Evolutionary conservation across 2,329 filamentous ascomycete genomes (phyloP).

Genomic region (Atkinsonella texensis): DNA sequence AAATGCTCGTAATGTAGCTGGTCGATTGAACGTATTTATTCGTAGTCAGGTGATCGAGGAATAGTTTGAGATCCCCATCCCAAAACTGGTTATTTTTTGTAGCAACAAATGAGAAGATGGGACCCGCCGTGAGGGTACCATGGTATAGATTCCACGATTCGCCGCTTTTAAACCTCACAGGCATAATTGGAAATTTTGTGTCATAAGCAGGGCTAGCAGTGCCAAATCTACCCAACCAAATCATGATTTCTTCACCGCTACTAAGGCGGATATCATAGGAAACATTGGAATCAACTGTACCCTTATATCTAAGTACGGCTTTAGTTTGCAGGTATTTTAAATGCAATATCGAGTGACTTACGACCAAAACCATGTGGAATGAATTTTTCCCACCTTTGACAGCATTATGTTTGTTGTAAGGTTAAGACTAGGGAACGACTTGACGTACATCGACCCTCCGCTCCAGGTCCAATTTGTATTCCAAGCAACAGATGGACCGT

Average conservation of each 20-base stretch:
- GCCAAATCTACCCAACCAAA: slow-evolving; percentile 48
- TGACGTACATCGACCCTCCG: background rate
- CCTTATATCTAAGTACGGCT: slow-evolving; percentile 18
- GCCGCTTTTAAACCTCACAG: too few species aligned
- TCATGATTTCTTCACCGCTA: slow-evolving; percentile 51
- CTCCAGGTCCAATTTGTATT: background rate
- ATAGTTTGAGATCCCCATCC: slow-evolving; percentile 43
- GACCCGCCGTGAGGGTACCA: slow-evolving; percentile 43
- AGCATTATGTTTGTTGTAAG: background rate
- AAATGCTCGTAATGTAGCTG: background rate
- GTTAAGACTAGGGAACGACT: background rate
- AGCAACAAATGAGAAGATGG: slow-evolving; percentile 44
- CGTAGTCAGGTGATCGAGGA: slow-evolving; percentile 41
- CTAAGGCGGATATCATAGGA: slow-evolving; percentile 49
- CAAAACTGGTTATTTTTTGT: slow-evolving; percentile 35
- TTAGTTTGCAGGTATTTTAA: background rate
- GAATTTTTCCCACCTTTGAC: background rate
- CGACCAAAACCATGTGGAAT: background rate
- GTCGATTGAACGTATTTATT: slow-evolving; percentile 26
- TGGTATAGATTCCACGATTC: slow-evolving; percentile 48
- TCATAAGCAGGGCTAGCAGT: slow-evolving; percentile 49
- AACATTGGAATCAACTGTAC: slow-evolving; percentile 38
- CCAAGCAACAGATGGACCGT: background rate
- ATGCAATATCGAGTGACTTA: background rate
- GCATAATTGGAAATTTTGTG: too few species aligned